A percentile compares a stretch with the other conserved stretches of the same genome.
Evolutionary conservation across 192 early-diverging fungal species (phyloP).

Genomic region (Umbelopsis vinacea): DNA sequence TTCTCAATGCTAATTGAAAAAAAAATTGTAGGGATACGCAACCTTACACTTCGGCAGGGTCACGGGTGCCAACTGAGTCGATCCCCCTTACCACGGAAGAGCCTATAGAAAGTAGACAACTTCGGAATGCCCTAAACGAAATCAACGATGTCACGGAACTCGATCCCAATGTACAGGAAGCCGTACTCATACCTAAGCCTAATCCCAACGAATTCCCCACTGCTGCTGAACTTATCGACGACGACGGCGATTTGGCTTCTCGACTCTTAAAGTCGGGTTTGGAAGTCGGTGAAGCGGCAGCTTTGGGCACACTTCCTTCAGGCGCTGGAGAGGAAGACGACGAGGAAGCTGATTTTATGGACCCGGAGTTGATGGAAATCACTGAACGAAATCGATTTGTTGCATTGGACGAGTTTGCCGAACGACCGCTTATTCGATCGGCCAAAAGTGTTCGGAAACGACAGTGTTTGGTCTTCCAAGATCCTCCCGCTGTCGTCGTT

Average conservation of each 20-base stretch:
- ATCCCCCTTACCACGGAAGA: constrained; percentile 41
- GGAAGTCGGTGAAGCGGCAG: neutral
- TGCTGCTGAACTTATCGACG: neutral
- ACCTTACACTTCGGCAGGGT: neutral
- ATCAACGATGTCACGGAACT: constrained; percentile 18
- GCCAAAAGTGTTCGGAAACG: constrained; percentile 22
- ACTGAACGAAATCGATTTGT: constrained; percentile 38
- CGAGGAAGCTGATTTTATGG: constrained; percentile 6
- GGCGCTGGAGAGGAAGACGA: constrained; percentile 8
- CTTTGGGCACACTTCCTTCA: neutral
- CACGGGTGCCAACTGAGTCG: neutral
- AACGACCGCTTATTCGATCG: neutral
- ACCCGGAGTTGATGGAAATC: constrained; percentile 21
- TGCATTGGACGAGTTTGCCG: constrained; percentile 14
- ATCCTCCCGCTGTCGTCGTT: constrained; percentile 13
- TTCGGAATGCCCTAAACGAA: constrained; percentile 9
- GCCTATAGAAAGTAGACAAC: constrained; percentile 24
- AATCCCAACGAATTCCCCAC: constrained; percentile 21
- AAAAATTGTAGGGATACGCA: neutral
- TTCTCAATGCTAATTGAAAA: neutral
- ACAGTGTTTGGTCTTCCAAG: constrained; percentile 27
- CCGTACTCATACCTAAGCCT: constrained; percentile 5
- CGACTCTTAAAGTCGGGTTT: neutral
- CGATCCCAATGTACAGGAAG: constrained; percentile 11
- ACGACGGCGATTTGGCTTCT: constrained; percentile 12